Evolutionary conservation across 768 basidiomycete genomes (phyloP).

Genomic region (Boletus fagicola): DNA sequence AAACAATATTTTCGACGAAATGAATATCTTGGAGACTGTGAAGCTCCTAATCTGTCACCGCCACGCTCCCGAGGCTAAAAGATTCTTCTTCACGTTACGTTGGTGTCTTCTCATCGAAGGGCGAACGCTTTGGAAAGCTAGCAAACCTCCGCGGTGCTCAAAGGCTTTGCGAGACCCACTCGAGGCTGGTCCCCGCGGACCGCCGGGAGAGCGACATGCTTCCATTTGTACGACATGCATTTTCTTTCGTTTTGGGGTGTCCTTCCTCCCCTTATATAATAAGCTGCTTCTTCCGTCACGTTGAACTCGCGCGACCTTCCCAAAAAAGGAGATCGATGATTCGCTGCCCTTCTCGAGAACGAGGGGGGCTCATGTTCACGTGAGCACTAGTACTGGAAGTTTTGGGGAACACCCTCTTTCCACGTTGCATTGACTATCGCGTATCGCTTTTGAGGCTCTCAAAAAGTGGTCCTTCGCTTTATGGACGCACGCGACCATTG

Average conservation of each 20-base stretch:
- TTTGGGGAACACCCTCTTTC: neutral
- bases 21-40: neutral
- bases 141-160: neutral
- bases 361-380: neutral
- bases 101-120: neutral
- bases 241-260: neutral
- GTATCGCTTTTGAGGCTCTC: neutral
- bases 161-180: too few species aligned
- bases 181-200: neutral
- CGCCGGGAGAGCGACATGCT: neutral
- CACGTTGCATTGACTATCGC: neutral
- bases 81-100: neutral
- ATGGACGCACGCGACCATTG: neutral
- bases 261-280: too few species aligned
- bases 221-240: neutral
- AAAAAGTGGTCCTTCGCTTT: neutral
- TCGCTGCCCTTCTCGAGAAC: neutral
- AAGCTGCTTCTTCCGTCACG: neutral
- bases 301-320: neutral
- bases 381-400: neutral
- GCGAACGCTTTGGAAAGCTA: neutral
- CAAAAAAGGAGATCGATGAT: neutral
- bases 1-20: neutral
- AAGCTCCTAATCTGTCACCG: neutral
- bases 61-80: neutral